phyloP scores from a whole-genome alignment of 1,139 yeast species.

The Candida tropicalis region DNA sequence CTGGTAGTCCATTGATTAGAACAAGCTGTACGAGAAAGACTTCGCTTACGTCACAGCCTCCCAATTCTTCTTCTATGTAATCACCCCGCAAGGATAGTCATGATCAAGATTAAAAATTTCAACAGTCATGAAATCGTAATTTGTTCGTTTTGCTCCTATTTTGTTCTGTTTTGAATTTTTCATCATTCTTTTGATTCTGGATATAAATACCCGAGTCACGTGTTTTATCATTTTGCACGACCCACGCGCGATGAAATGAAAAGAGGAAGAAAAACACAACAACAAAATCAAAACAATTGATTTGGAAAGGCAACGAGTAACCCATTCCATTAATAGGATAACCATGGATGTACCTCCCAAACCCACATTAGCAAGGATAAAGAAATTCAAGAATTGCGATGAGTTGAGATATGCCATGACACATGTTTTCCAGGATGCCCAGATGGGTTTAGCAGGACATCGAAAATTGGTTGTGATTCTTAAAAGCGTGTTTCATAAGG shows the following conservation, averaged over 20 bases:
- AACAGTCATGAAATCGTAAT: no score
- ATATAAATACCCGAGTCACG: no score
- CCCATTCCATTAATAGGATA: background rate
- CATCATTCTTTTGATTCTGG: no score
- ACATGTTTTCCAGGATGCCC: constrained; percentile 82
- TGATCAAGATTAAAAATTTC: no score
- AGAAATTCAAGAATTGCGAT: constrained; percentile 24
- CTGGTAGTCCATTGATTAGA: no score
- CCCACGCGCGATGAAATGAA: background rate
- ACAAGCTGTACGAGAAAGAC: no score
- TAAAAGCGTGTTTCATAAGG: constrained; percentile 58
- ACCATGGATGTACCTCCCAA: constrained; percentile 14
- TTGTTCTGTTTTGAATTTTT: no score
- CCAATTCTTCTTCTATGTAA: no score
- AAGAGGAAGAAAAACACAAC: background rate
- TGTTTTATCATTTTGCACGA: no score
- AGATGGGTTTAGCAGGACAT: constrained; percentile 72
- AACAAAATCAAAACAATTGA: constrained; percentile 1
- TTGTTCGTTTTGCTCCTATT: no score
- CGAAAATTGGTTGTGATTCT: constrained; percentile 69
- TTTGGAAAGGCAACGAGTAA: background rate
- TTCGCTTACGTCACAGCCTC: no score
- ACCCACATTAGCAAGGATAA: constrained; percentile 24
- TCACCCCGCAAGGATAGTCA: no score
- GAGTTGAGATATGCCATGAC: constrained; percentile 52